Conservation (phyloP, 1,284 basidiomycete genomes). For the Sanghuangporus weigelae region DNA sequence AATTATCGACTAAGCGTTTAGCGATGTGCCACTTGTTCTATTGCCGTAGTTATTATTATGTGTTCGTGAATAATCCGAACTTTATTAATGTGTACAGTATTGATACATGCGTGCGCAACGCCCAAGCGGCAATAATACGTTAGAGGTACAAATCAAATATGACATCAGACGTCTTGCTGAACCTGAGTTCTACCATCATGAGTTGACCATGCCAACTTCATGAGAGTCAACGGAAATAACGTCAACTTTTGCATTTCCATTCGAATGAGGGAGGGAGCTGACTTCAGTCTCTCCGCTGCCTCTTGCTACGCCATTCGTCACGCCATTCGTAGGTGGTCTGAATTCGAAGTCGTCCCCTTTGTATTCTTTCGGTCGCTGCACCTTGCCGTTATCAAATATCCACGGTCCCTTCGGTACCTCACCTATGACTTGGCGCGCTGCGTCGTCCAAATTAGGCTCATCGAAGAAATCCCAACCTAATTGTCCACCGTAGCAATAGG, state of each 20-base stretch:
- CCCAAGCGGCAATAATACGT: no score
- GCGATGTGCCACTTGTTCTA: not conserved
- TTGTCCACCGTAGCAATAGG: conserved; percentile 60
- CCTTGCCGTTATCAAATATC: conserved; percentile 42
- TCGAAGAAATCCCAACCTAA: conserved; percentile 63
- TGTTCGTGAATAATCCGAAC: not conserved
- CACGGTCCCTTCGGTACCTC: conserved; percentile 48
- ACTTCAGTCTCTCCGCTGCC: not conserved
- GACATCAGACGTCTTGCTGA: no score
- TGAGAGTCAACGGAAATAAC: not conserved
- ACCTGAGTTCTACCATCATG: not conserved
- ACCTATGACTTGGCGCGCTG: conserved; percentile 35
- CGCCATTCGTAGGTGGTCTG: not conserved
- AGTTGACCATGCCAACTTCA: not conserved
- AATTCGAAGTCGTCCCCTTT: not conserved
- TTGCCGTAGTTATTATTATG: not conserved
- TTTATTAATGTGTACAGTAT: no score
- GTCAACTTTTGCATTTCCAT: not conserved
- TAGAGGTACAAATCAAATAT: no score
- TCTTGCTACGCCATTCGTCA: not conserved
- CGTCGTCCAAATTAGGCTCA: conserved; percentile 53
- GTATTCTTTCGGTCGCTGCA: conserved; percentile 21
- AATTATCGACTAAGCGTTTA: conserved; percentile 48
- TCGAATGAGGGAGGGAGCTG: not conserved
- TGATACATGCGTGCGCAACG: no score